These are phyloP conservation scores for Rhizoclosmatium globosum DNA, from an alignment of 192 early-diverging fungal genomes.

Conservation along the genomic window DNA sequence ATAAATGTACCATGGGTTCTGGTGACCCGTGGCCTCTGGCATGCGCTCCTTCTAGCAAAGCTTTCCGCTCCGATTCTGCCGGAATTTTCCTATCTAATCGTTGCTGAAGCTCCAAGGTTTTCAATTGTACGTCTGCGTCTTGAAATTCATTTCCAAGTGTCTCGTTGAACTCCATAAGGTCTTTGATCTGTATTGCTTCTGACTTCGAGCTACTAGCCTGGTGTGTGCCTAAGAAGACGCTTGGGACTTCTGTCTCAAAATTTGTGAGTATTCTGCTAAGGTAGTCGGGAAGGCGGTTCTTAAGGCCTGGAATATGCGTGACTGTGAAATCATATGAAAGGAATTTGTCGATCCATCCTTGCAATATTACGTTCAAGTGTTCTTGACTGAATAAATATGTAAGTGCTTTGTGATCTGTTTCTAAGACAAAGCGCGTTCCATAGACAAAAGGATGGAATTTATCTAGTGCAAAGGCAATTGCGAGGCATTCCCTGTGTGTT, in stretches of 20 bases:
- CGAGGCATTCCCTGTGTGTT: neutral
- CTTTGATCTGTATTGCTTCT: no score
- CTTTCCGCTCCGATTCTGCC: neutral
- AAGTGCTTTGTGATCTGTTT: neutral
- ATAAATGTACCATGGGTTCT: neutral
- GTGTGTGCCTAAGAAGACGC: neutral
- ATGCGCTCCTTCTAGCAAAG: neutral
- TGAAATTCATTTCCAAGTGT: neutral
- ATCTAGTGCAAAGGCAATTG: neutral
- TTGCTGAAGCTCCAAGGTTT: neutral
- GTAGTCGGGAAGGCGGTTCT: neutral
- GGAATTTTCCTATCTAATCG: neutral
- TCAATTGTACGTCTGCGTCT: neutral
- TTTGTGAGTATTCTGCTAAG: neutral
- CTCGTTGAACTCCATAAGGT: neutral
- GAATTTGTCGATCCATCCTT: neutral
- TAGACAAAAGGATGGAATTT: neutral
- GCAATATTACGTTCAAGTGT: neutral
- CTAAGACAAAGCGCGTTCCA: neutral
- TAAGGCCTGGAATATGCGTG: neutral
- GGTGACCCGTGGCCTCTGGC: neutral
- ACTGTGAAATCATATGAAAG: neutral
- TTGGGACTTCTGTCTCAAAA: neutral
- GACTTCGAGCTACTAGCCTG: neutral
- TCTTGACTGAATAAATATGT: neutral